Evolutionary conservation across 768 basidiomycete genomes (phyloP).

Genomic region (Boletus rubescentipes): DNA sequence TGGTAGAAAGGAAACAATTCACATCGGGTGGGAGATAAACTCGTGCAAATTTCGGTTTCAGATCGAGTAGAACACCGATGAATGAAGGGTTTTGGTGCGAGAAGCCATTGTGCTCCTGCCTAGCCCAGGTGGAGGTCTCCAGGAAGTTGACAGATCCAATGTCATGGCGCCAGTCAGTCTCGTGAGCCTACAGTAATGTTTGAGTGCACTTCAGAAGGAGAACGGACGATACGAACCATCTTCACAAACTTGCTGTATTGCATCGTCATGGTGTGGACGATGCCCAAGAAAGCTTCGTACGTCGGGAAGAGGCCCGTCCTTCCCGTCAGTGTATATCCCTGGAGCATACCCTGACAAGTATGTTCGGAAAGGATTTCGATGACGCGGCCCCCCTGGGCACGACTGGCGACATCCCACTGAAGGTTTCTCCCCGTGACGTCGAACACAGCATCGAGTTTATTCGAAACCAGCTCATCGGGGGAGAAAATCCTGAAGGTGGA

Average conservation of each 20-base stretch:
- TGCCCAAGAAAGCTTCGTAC: conserved; percentile 91
- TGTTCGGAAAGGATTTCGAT: conserved; percentile 90
- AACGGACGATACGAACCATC: conserved; percentile 48
- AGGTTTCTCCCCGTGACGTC: conserved; percentile 69
- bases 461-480: conserved; percentile 84
- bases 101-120: conserved; percentile 89
- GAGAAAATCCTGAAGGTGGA: conserved; percentile 84
- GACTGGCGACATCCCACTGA: conserved; percentile 76
- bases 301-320: conserved; percentile 83
- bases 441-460: conserved; percentile 84
- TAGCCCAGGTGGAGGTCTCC: conserved; percentile 84
- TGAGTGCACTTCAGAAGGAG: not conserved
- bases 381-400: conserved; percentile 75
- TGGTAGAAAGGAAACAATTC: conserved; percentile 80
- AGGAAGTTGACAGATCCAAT: conserved; percentile 79
- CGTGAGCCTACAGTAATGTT: conserved; percentile 37
- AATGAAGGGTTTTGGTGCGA: conserved; percentile 87
- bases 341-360: conserved; percentile 86
- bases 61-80: conserved; percentile 80
- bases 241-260: conserved; percentile 89
- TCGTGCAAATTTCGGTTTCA: conserved; percentile 69
- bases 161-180: conserved; percentile 72
- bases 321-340: conserved; percentile 91
- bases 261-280: conserved; percentile 87
- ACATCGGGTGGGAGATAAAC: conserved; percentile 91